Base-by-base conservation (phyloP, 2,329 filamentous ascomycete genomes). In the Verticillium albo-atrum region DNA sequence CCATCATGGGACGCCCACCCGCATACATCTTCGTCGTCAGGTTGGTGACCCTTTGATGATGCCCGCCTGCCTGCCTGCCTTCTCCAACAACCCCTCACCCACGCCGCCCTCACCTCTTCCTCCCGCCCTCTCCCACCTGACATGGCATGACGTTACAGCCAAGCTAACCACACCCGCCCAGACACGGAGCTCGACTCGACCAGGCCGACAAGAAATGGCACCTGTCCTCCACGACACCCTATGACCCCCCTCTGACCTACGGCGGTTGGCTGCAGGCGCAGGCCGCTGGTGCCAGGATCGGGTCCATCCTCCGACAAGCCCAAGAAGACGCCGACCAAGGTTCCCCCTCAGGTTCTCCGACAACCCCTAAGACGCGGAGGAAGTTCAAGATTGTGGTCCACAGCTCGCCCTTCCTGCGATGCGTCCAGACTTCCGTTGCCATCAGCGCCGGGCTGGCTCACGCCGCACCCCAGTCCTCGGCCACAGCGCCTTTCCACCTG, bases 121-220 rank as follows among this genome's bases (percentile, higher is more conserved):
- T 32, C 30, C 30, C 30, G 30, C 30, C n/a, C 9, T 25, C 20
- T 30, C 17, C 27, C 26, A 3, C 27, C 54, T 56, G 32, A 42
- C 20, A 17, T 27, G 20, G 6, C 53, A 20, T 32, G n/a, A n/a
- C 7, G n/a, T 23, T 51, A 47, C 61, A 88, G 30, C 20, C n/a
- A n/a, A 47, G 42, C 42, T 47, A 23, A 47, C 42, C 10, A 6
- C n/a, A n/a, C 42, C 17, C 42, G 42, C 20, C n/a, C 42, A 47
- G 95, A 75, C 95, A 99, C 75, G 95, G 95, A 70, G 91, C 93
- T 68, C 89, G 95, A 66, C 88, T 99, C 60, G 95, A 99, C 74
- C 92, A 92, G 59, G 92, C 93, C 63, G 93, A 99, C 80, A 92
- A 93, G 72, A 87, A 91, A 73, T 99, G 95, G 95, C 92, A 97